These are phyloP conservation scores for Saturnispora sanitii DNA, from an alignment of 805 yeast species.

Conservation along the genomic window DNA sequence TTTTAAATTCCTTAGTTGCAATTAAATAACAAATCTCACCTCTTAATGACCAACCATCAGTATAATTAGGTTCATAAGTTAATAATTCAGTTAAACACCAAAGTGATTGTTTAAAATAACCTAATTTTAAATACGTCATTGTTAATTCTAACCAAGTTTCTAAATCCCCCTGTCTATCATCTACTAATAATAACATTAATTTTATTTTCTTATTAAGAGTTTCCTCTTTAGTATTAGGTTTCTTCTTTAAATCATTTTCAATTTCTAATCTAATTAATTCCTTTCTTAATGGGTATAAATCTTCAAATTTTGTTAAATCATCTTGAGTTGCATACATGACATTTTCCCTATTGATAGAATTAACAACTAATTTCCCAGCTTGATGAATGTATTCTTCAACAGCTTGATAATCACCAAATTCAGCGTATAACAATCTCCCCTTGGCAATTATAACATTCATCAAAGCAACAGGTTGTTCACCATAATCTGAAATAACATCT, in stretches of 20 bases:
- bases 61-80: constrained; percentile 58
- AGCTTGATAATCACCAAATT: constrained; percentile 1
- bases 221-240: background rate
- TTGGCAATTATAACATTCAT: constrained; percentile 7
- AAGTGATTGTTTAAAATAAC: constrained; percentile 59
- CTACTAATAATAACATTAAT: constrained; percentile 33
- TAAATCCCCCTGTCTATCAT: constrained; percentile 62
- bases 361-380: constrained; percentile 9
- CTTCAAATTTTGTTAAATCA: constrained; percentile 44
- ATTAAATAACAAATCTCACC: constrained; percentile 40
- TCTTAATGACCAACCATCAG: constrained; percentile 50
- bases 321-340: constrained; percentile 8
- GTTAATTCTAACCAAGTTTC: constrained; percentile 74
- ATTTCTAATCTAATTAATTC: constrained; percentile 3
- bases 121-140: constrained; percentile 47
- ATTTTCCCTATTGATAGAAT: constrained; percentile 8
- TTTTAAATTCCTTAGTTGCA: constrained; percentile 8
- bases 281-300: constrained; percentile 13
- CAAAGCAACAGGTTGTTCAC: constrained; percentile 7
- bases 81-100: constrained; percentile 63
- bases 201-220: constrained; percentile 14
- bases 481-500: constrained; percentile 8
- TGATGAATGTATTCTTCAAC: constrained; percentile 10
- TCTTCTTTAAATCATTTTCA: background rate
- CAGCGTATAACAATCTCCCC: constrained; percentile 1